Evolutionary conservation across 2,329 filamentous ascomycete species (phyloP).

Genomic region (Huntiella abstrusa): DNA sequence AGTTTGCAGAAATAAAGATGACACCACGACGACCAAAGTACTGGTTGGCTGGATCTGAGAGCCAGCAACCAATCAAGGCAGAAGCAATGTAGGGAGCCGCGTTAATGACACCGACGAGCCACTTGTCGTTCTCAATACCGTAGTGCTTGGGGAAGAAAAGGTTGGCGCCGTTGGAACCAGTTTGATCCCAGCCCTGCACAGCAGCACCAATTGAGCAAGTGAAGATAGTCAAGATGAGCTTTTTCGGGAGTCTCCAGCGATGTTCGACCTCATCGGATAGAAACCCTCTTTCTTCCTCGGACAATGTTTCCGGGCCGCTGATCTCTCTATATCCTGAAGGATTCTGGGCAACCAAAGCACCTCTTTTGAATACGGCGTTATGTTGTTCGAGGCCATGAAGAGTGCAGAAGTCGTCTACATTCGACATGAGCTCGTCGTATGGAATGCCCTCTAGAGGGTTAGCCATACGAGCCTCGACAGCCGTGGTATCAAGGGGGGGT

Average conservation of each 20-base stretch:
- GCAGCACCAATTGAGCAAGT: conserved; percentile 37
- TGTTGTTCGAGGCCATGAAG: conserved; percentile 29
- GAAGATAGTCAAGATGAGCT: conserved; percentile 26
- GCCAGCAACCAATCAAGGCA: conserved; percentile 30
- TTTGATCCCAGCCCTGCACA: conserved; percentile 45
- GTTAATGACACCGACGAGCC: conserved; percentile 20
- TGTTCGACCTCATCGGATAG: conserved; percentile 31
- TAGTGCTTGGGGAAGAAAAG: conserved; percentile 34
- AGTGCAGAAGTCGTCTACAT: conserved; percentile 33
- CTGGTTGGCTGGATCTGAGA: conserved; percentile 40
- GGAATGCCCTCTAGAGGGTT: conserved; percentile 32
- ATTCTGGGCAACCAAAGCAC: conserved; percentile 20
- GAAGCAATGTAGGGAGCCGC: conserved; percentile 26
- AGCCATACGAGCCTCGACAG: conserved; percentile 19
- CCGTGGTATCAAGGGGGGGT: conserved; percentile 15
- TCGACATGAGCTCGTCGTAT: conserved; percentile 30
- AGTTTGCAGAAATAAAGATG: conserved; percentile 43
- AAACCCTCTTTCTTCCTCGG: conserved; percentile 19
- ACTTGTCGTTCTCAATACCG: conserved; percentile 24
- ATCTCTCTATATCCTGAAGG: conserved; percentile 13
- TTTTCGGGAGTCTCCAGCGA: conserved; percentile 34
- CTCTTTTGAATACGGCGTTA: conserved; percentile 22
- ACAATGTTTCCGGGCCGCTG: conserved; percentile 16
- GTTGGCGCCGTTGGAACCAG: conserved; percentile 42
- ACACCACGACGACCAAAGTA: conserved; percentile 43